A percentile compares a stretch with the other conserved stretches of the same genome.
Conservation (phyloP, 192 early-diverging fungal species). For the Coemansia interrupta region DNA sequence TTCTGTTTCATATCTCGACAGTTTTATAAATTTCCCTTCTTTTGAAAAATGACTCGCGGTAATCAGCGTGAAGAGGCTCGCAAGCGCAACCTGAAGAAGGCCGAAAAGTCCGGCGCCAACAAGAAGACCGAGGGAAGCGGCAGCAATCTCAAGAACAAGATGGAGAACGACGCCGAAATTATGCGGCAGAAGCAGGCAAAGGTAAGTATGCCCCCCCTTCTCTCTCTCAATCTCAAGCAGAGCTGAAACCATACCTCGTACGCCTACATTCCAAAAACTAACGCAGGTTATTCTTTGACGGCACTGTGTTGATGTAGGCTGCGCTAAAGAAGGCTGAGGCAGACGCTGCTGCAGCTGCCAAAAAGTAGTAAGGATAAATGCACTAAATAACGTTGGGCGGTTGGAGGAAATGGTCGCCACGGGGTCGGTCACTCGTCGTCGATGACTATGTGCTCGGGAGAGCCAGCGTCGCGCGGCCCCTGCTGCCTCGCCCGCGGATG, state of each 20-base stretch:
- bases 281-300: background rate
- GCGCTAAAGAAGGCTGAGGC: conserved; percentile 1
- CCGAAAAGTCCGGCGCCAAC: conserved; percentile 27
- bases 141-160: conserved; percentile 22
- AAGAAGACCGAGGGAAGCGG: conserved; percentile 34
- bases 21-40: background rate
- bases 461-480: no score
- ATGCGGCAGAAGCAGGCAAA: conserved; percentile 51
- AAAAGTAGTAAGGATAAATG: background rate
- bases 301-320: background rate
- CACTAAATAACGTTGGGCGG: no score
- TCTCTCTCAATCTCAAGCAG: no score
- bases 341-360: background rate
- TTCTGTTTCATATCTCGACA: background rate
- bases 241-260: no score
- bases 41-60: conserved; percentile 50
- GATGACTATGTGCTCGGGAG: no score
- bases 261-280: background rate
- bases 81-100: conserved; percentile 46
- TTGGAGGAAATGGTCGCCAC: no score
- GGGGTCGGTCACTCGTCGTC: no score
- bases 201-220: conserved; percentile 13
- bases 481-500: no score
- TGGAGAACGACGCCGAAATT: conserved; percentile 47
- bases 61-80: conserved; percentile 57